Conservation (phyloP, 768 basidiomycete genomes). For the Boletus vermiculosoides region DNA sequence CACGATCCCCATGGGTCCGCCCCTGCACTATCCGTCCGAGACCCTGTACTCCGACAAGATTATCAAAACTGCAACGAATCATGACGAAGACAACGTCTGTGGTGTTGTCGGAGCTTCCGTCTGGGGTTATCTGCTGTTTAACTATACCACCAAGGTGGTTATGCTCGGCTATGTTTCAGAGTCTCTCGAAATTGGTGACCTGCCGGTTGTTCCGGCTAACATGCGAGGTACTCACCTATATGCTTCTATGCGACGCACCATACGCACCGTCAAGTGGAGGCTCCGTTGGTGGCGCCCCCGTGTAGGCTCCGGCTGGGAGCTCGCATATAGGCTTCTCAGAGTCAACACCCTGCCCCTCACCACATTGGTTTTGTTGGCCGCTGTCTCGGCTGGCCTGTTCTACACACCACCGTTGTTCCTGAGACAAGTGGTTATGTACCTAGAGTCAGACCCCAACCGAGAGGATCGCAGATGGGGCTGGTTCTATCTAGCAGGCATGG, state of each 20-base stretch:
- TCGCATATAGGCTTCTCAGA: constrained; percentile 59
- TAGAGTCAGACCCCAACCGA: constrained; percentile 61
- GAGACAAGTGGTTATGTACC: constrained; percentile 55
- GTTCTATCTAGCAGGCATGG: constrained; percentile 59
- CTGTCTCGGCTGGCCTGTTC: constrained; percentile 58
- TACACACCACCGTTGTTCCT: constrained; percentile 66
- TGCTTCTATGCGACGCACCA: constrained; percentile 57
- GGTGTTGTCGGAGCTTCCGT: constrained; percentile 52
- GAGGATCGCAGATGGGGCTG: constrained; percentile 68
- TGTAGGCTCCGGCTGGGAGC: constrained; percentile 61
- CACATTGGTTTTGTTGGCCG: constrained; percentile 50
- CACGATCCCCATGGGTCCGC: constrained; percentile 68
- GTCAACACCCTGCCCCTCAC: constrained; percentile 49
- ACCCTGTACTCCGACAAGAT: constrained; percentile 74
- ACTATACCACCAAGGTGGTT: constrained; percentile 84
- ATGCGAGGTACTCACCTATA: constrained; percentile 71
- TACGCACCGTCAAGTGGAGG: constrained; percentile 49
- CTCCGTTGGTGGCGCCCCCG: constrained; percentile 58
- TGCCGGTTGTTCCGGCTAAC: constrained; percentile 74
- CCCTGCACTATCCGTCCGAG: constrained; percentile 70
- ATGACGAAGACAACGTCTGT: constrained; percentile 73
- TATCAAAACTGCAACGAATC: constrained; percentile 55
- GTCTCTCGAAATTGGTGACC: constrained; percentile 81
- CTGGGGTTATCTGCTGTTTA: constrained; percentile 61
- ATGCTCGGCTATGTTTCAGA: constrained; percentile 74